phyloP scores from a whole-genome alignment of 1,284 basidiomycete species.

The Trichosporon asahii region DNA sequence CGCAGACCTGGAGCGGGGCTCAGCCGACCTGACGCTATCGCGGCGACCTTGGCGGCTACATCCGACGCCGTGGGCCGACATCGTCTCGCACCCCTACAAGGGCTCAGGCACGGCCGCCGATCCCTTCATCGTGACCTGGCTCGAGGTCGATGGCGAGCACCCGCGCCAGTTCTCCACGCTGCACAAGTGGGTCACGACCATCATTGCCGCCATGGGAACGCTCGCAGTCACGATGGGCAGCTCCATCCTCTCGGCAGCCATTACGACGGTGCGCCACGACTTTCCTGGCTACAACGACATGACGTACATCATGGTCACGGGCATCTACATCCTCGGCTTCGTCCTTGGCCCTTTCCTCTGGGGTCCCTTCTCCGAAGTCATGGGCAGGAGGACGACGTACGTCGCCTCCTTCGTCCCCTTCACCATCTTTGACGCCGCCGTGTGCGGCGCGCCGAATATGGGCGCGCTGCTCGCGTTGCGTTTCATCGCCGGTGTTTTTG shows the following conservation, averaged over 20 bases:
- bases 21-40: neutral
- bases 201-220: constrained; percentile 25
- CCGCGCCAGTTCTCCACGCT: constrained; percentile 25
- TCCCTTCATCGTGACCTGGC: constrained; percentile 47
- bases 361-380: constrained; percentile 37
- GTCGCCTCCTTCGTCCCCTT: constrained; percentile 48
- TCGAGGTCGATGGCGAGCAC: constrained; percentile 34
- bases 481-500: constrained; percentile 51
- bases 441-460: constrained; percentile 48
- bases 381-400: constrained; percentile 45
- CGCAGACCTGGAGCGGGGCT: neutral
- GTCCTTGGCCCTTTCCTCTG: constrained; percentile 25
- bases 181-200: constrained; percentile 38
- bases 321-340: constrained; percentile 17
- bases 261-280: constrained; percentile 23
- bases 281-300: constrained; percentile 30
- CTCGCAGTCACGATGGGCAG: constrained; percentile 29
- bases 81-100: constrained; percentile 1
- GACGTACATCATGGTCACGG: constrained; percentile 30
- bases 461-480: constrained; percentile 52
- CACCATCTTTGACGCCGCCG: constrained; percentile 52
- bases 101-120: constrained; percentile 42
- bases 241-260: constrained; percentile 33
- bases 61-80: neutral
- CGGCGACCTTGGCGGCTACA: constrained; percentile 1